A percentile compares a stretch with the other conserved stretches of the same genome.
phyloP scores from a whole-genome alignment of 1,139 yeast genomes.

The Suhomyces yuchorum region DNA sequence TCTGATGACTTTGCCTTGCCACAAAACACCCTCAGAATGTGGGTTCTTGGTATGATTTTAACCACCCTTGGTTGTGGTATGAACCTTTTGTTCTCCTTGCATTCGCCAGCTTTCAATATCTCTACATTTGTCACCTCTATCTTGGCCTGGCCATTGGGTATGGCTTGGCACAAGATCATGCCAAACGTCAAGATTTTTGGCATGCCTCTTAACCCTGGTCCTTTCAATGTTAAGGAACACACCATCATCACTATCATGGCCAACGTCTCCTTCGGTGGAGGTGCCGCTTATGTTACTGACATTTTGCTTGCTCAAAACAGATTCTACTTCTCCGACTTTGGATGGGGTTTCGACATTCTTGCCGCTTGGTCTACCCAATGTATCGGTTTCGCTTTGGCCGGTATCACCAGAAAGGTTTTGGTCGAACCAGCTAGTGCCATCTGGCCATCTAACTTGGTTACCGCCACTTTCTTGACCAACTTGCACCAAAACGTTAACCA shows the following conservation, averaged over 20 bases:
- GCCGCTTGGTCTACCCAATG: conserved; percentile 59
- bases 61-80: conserved; percentile 62
- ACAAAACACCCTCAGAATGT: conserved; percentile 64
- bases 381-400: conserved; percentile 68
- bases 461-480: conserved; percentile 54
- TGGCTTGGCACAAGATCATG: conserved; percentile 48
- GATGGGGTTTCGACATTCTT: conserved; percentile 54
- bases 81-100: conserved; percentile 61
- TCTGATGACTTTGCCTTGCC: conserved; percentile 57
- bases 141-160: conserved; percentile 65
- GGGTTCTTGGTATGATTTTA: conserved; percentile 55
- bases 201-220: conserved; percentile 57
- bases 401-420: conserved; percentile 55
- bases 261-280: conserved; percentile 57
- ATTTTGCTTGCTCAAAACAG: conserved; percentile 57
- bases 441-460: conserved; percentile 64
- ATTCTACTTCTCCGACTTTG: conserved; percentile 51
- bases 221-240: conserved; percentile 67
- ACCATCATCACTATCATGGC: conserved; percentile 65
- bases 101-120: conserved; percentile 55
- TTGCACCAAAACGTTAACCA: conserved; percentile 64
- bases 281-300: conserved; percentile 64
- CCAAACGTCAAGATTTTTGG: conserved; percentile 53
- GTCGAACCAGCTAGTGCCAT: conserved; percentile 65
- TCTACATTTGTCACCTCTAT: conserved; percentile 59